These are phyloP conservation scores for Sphagnum contortum DNA, from an alignment of 225 moss, liverwort and hornwort species.

Conservation along the genomic window DNA sequence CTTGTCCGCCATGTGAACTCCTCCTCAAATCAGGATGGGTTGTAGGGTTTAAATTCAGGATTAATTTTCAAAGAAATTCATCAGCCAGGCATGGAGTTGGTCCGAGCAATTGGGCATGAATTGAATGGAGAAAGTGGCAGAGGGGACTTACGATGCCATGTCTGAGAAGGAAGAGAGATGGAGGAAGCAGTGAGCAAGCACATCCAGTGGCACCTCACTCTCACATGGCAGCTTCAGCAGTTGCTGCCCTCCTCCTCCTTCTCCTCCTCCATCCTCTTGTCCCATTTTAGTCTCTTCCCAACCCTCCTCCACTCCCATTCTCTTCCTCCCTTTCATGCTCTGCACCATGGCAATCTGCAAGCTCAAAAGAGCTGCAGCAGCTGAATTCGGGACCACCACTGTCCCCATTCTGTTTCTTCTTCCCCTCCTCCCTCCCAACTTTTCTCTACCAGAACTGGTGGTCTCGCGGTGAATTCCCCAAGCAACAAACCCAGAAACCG, in stretches of 20 bases:
- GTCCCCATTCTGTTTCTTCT: conserved; percentile 14
- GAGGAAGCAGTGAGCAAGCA: conserved; percentile 63
- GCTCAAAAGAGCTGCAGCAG: conserved; percentile 51
- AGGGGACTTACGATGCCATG: conserved; percentile 53
- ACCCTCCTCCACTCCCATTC: background rate
- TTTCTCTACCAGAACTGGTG: no score
- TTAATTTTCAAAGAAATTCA: no score
- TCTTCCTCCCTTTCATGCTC: conserved; percentile 27
- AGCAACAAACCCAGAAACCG: no score
- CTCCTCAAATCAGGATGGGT: no score
- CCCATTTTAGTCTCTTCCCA: background rate
- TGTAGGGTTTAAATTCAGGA: no score
- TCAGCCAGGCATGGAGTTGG: no score
- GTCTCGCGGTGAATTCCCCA: no score
- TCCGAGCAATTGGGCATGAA: no score
- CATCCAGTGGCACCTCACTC: conserved; percentile 63
- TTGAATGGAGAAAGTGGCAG: background rate
- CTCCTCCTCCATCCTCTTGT: conserved; percentile 13
- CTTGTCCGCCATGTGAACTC: no score
- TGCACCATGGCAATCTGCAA: conserved; percentile 35
- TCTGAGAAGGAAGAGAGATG: conserved; percentile 80
- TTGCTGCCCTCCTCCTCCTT: conserved; percentile 18
- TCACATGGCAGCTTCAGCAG: conserved; percentile 15
- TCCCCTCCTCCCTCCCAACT: no score
- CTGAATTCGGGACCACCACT: conserved; percentile 43